Conservation (phyloP, 192 early-diverging fungal genomes). For the Podila verticillata region DNA sequence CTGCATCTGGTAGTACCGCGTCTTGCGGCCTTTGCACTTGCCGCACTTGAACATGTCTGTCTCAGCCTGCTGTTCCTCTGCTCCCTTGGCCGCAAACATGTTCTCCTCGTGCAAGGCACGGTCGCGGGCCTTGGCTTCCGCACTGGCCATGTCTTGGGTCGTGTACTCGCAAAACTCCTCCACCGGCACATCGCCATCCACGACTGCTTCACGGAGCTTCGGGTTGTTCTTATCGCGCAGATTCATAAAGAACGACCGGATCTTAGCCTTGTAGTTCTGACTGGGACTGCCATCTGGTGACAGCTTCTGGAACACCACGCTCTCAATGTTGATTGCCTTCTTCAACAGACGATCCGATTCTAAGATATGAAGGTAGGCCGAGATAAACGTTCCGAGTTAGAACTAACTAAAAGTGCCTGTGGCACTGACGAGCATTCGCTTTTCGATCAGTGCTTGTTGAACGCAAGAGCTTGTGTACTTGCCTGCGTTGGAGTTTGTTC, state of each 20-base stretch:
- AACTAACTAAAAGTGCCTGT: slow-evolving; percentile 29
- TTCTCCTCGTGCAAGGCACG: slow-evolving; percentile 76
- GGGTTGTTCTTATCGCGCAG: slow-evolving; percentile 84
- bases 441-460: neutral
- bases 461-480: neutral
- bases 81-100: slow-evolving; percentile 82
- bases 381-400: slow-evolving; percentile 13
- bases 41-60: slow-evolving; percentile 96
- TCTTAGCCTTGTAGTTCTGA: slow-evolving; percentile 74
- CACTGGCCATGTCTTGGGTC: slow-evolving; percentile 89
- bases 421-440: neutral
- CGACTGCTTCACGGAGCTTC: slow-evolving; percentile 71
- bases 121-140: slow-evolving; percentile 78
- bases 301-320: slow-evolving; percentile 65
- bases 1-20: slow-evolving; percentile 96
- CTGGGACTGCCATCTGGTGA: slow-evolving; percentile 45
- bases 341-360: slow-evolving; percentile 63
- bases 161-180: slow-evolving; percentile 69
- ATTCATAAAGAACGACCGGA: slow-evolving; percentile 83
- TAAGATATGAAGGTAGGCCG: slow-evolving; percentile 13
- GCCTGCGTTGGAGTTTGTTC: slow-evolving; percentile 64
- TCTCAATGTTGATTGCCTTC: slow-evolving; percentile 70
- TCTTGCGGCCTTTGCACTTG: slow-evolving; percentile 88
- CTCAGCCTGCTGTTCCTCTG: slow-evolving; percentile 76
- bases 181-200: slow-evolving; percentile 72